Percentiles rank a stretch among this genome's conserved stretches.
These are phyloP conservation scores for Lipomyces kockii DNA, from an alignment of 805 yeast species.

Conservation along the genomic window DNA sequence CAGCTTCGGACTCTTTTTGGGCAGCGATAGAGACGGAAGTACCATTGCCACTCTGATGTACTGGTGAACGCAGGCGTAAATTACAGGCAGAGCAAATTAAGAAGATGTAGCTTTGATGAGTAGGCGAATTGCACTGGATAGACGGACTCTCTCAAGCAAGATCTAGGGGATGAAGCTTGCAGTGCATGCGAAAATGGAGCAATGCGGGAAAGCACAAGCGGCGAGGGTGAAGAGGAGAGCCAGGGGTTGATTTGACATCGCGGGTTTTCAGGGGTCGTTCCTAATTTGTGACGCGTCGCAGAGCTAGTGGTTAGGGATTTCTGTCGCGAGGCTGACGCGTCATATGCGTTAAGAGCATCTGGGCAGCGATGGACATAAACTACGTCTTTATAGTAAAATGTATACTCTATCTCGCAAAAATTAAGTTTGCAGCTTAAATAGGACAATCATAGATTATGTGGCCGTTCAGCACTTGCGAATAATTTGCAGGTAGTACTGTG, in stretches of 20 bases:
- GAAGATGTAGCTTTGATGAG: neutral
- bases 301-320: neutral
- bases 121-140: neutral
- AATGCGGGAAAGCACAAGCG: neutral
- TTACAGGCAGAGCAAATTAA: neutral
- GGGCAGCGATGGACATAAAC: no score
- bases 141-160: neutral
- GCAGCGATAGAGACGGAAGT: neutral
- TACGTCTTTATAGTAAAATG: no score
- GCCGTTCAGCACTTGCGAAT: no score
- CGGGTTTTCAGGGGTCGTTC: neutral
- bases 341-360: no score
- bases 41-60: neutral
- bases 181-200: neutral
- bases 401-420: no score
- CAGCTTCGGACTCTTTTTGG: neutral
- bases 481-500: no score
- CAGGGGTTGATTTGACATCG: neutral
- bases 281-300: neutral
- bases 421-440: no score
- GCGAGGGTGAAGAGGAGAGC: neutral
- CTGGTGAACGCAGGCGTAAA: neutral
- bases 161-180: neutral
- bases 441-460: no score
- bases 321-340: no score